Evolutionary conservation across 257 asterid genomes (phyloP).

Genomic region (Jasminum sambac): DNA sequence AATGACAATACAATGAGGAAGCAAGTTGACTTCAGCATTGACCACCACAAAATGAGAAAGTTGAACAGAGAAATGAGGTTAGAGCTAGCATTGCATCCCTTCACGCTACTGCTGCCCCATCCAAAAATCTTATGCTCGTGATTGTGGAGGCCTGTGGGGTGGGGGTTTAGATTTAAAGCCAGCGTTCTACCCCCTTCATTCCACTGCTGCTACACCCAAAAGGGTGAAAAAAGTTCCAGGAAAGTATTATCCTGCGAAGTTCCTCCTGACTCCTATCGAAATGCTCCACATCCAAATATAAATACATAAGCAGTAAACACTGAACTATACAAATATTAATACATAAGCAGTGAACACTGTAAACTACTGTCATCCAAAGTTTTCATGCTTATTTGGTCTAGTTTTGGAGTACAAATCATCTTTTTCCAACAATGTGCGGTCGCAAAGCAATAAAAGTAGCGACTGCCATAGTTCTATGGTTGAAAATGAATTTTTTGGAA

Average conservation of each 20-base stretch:
- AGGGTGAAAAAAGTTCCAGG: neutral
- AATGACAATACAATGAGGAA: neutral
- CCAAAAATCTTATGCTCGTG: neutral
- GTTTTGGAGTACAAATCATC: no score
- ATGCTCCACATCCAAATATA: neutral
- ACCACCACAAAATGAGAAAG: neutral
- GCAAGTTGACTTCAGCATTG: conserved; percentile 5
- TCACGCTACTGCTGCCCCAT: neutral
- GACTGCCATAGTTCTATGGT: no score
- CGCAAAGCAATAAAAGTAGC: no score
- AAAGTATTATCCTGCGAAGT: neutral
- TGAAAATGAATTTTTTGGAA: no score
- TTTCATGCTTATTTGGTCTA: no score
- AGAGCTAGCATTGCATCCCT: conserved; percentile 1
- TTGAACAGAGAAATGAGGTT: neutral
- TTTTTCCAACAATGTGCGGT: no score
- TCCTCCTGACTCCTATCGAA: neutral
- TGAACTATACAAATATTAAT: neutral
- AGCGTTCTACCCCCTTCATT: neutral
- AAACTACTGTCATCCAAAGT: neutral
- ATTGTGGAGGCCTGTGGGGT: no score
- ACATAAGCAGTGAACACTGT: conserved; percentile 1
- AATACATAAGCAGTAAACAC: conserved; percentile 2
- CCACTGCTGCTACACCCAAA: neutral
- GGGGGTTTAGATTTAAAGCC: neutral